Evolutionary conservation across 1,139 yeast species (phyloP).

Genomic region (Protomyces pachydermus): DNA sequence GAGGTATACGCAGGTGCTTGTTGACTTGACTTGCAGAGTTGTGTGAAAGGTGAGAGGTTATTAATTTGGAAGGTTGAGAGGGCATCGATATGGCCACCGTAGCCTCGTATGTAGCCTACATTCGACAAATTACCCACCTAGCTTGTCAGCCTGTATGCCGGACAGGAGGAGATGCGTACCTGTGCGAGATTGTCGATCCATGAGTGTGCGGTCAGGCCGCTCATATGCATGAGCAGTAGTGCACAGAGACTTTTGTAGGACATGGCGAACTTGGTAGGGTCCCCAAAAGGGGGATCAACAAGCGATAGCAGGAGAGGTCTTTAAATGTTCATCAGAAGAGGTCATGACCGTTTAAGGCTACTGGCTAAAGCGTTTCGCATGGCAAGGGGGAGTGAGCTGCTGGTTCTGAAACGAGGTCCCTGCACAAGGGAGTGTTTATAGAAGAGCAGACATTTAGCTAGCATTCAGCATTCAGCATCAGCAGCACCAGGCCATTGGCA

Average conservation of each 20-base stretch:
- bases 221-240: neutral
- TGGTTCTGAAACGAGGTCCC: neutral
- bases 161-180: neutral
- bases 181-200: slow-evolving; percentile 23
- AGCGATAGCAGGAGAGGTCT: too few relatives aligned
- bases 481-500: too few relatives aligned
- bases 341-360: too few relatives aligned
- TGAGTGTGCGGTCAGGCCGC: slow-evolving; percentile 3
- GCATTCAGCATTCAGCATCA: too few relatives aligned
- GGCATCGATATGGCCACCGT: slow-evolving; percentile 20
- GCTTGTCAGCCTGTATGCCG: neutral
- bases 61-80: slow-evolving; percentile 5
- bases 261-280: too few relatives aligned
- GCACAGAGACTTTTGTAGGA: neutral
- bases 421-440: neutral
- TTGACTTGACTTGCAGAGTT: slow-evolving; percentile 30
- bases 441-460: too few relatives aligned
- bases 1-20: slow-evolving; percentile 29
- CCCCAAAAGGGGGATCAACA: too few relatives aligned
- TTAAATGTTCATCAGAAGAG: too few relatives aligned
- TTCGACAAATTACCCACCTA: slow-evolving; percentile 4
- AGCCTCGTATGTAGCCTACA: slow-evolving; percentile 20
- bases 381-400: too few relatives aligned
- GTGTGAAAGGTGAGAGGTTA: neutral
- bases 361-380: too few relatives aligned